Conservation (phyloP, 2,329 filamentous ascomycete species). For the Verticillium nubilum region DNA sequence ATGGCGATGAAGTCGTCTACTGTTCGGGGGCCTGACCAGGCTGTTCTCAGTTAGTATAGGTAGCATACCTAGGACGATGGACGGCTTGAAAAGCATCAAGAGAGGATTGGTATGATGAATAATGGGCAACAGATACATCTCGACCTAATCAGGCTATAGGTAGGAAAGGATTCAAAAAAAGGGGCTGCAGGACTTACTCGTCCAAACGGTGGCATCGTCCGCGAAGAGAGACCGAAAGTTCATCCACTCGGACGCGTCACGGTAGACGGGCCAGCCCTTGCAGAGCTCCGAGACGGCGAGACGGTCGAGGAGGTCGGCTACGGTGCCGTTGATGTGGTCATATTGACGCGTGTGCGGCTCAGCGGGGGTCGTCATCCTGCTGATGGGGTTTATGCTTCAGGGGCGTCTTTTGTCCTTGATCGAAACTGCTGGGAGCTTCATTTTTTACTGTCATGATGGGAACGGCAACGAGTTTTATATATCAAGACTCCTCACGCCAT, state of each 20-base stretch:
- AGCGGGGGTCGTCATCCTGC: slow-evolving; percentile 6
- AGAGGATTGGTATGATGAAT: no score
- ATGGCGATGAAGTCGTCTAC: slow-evolving; percentile 37
- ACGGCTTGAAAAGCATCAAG: no score
- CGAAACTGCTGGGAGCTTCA: no score
- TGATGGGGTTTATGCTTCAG: neutral
- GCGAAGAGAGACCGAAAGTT: slow-evolving; percentile 45
- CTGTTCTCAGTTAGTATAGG: slow-evolving; percentile 19
- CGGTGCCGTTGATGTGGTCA: slow-evolving; percentile 39
- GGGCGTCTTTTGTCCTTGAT: no score
- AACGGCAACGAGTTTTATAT: no score
- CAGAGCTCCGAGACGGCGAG: slow-evolving; percentile 43
- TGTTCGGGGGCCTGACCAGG: slow-evolving; percentile 31
- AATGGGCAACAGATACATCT: no score
- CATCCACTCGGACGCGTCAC: slow-evolving; percentile 47
- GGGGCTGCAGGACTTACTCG: slow-evolving; percentile 29
- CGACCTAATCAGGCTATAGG: no score
- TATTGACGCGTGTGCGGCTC: slow-evolving; percentile 18
- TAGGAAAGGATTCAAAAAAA: neutral
- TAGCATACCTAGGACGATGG: no score
- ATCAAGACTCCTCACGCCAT: no score
- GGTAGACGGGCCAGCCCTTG: slow-evolving; percentile 49
- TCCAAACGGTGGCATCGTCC: slow-evolving; percentile 41
- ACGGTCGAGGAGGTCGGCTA: slow-evolving; percentile 34
- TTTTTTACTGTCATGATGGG: no score